phyloP scores from a whole-genome alignment of 2,329 filamentous ascomycete genomes.

The Penicillium sp. region DNA sequence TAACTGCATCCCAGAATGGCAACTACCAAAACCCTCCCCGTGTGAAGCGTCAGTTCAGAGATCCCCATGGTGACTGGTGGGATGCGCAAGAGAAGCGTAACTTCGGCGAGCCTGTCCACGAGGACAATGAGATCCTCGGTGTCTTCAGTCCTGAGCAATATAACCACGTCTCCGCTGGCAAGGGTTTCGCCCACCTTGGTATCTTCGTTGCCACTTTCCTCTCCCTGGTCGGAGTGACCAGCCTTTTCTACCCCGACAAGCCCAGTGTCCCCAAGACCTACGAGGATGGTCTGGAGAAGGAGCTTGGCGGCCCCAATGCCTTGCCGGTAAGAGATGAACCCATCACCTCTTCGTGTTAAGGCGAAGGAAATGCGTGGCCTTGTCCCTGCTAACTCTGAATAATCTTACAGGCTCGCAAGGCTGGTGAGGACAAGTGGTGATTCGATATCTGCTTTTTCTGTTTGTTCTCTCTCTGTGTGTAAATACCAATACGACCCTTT shows the following conservation, averaged over 20 bases:
- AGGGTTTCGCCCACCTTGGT: conserved; percentile 70
- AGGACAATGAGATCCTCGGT: conserved; percentile 91
- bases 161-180: conserved; percentile 76
- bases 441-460: conserved; percentile 25
- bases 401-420: conserved; percentile 41
- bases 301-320: conserved; percentile 72
- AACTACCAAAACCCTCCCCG: conserved; percentile 55
- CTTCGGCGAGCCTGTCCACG: conserved; percentile 94
- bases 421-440: conserved; percentile 44
- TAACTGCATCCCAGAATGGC: conserved; percentile 44
- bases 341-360: neutral
- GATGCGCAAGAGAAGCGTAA: conserved; percentile 97
- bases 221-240: conserved; percentile 69
- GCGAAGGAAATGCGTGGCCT: neutral
- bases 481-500: conserved; percentile 44
- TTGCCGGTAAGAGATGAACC: conserved; percentile 59
- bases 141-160: conserved; percentile 90
- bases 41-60: conserved; percentile 88
- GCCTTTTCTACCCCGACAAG: conserved; percentile 72
- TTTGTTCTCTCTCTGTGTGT: conserved; percentile 38
- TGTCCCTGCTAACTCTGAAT: conserved; percentile 15
- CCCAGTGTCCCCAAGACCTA: conserved; percentile 71
- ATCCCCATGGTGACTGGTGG: conserved; percentile 94
- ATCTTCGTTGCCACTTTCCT: conserved; percentile 68
- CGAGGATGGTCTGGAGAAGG: conserved; percentile 69